These are phyloP conservation scores for Aplosporella prunicola DNA, from an alignment of 2,329 filamentous ascomycete genomes.

Conservation along the genomic window DNA sequence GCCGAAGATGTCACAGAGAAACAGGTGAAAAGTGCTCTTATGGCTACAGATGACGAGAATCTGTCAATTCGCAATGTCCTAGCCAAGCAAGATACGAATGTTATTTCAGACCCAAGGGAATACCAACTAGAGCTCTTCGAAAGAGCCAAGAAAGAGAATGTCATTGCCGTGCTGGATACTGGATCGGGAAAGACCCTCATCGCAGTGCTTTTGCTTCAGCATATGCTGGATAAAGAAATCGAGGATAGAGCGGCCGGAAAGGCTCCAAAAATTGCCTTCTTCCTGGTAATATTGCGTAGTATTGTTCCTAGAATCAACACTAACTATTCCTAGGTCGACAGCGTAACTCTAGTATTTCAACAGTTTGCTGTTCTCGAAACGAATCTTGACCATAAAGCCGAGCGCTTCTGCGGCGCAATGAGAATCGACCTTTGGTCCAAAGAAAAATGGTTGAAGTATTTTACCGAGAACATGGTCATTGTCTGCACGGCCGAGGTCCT, in stretches of 20 bases:
- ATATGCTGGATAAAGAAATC: slow-evolving; percentile 69
- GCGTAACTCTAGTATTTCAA: slow-evolving; percentile 82
- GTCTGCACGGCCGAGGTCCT: slow-evolving; percentile 90
- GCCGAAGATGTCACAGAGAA: slow-evolving; percentile 34
- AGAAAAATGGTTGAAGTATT: slow-evolving; percentile 49
- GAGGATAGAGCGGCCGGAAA: slow-evolving; percentile 54
- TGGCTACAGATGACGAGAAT: slow-evolving; percentile 34
- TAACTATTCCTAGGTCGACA: slow-evolving; percentile 52
- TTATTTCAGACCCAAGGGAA: slow-evolving; percentile 71
- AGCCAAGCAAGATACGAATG: slow-evolving; percentile 42
- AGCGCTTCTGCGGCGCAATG: slow-evolving; percentile 64
- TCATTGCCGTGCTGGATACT: slow-evolving; percentile 90
- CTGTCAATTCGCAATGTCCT: slow-evolving; percentile 47
- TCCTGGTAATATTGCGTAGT: slow-evolving; percentile 55
- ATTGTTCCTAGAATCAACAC: neutral
- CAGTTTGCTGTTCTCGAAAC: slow-evolving; percentile 72
- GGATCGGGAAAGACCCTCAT: slow-evolving; percentile 96
- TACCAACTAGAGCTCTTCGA: slow-evolving; percentile 92
- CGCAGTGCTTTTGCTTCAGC: slow-evolving; percentile 70
- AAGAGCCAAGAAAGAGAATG: slow-evolving; percentile 72
- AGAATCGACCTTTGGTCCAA: slow-evolving; percentile 51
- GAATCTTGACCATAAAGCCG: slow-evolving; percentile 70
- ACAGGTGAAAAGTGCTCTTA: slow-evolving; percentile 21
- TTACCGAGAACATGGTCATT: slow-evolving; percentile 64
- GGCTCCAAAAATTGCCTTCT: slow-evolving; percentile 65